Conservation (phyloP, 1,284 basidiomycete genomes). For the Ceratobasidium sp. region DNA sequence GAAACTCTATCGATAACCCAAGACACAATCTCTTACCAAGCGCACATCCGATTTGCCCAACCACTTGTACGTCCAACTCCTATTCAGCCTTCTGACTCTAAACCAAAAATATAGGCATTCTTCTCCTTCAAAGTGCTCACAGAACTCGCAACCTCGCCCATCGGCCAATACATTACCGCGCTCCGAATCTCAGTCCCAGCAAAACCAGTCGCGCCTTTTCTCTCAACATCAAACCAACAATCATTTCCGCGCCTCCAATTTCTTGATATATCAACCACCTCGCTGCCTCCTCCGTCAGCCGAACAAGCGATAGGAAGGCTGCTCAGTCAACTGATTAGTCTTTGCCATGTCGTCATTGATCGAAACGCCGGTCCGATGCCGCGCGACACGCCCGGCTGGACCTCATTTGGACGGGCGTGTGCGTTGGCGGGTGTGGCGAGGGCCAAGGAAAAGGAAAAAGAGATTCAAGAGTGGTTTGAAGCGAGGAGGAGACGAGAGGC, state of each 20-base stretch:
- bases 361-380: conserved; percentile 43
- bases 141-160: conserved; percentile 57
- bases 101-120: conserved; percentile 51
- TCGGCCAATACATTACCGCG: conserved; percentile 53
- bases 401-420: conserved; percentile 60
- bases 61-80: conserved; percentile 59
- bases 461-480: conserved; percentile 60
- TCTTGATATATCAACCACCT: conserved; percentile 69
- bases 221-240: conserved; percentile 49
- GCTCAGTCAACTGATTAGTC: conserved; percentile 54
- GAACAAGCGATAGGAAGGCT: conserved; percentile 58
- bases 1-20: conserved; percentile 67
- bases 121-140: conserved; percentile 64
- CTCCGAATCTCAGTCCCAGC: conserved; percentile 67
- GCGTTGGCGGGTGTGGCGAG: conserved; percentile 62
- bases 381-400: conserved; percentile 58
- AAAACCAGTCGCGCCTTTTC: conserved; percentile 58
- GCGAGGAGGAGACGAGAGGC: conserved; percentile 21
- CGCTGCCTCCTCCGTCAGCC: conserved; percentile 51
- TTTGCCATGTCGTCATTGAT: conserved; percentile 56
- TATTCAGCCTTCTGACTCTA: neutral
- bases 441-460: conserved; percentile 65
- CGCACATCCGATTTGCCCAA: conserved; percentile 65
- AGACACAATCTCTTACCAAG: conserved; percentile 59
- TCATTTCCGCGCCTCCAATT: conserved; percentile 55